Percentiles rank a stretch among this genome's conserved stretches.
phyloP scores from a whole-genome alignment of 345 rosid species.

The Eucalyptus regnans region DNA sequence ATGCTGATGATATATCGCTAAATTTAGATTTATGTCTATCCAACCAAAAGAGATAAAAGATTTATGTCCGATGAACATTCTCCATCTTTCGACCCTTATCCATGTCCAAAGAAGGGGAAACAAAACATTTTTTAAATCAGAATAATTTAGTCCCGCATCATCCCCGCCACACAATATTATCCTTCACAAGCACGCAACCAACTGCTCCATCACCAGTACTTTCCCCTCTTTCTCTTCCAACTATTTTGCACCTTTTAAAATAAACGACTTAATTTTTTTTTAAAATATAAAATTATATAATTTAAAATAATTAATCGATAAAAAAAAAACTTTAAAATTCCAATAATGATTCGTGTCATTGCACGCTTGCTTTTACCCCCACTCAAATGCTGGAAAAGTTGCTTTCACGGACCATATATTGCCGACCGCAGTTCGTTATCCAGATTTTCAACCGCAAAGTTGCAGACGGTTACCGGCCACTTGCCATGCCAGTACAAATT shows the following conservation, averaged over 20 bases:
- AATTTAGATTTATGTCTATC: background rate
- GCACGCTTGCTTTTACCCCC: too few relatives aligned
- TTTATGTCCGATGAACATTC: background rate
- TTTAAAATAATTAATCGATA: background rate
- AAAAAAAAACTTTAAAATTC: background rate
- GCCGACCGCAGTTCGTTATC: background rate
- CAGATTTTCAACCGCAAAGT: background rate
- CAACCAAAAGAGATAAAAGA: background rate
- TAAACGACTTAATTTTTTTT: too few relatives aligned
- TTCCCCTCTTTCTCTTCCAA: background rate
- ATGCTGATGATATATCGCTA: background rate
- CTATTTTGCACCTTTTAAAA: background rate
- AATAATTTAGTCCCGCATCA: background rate
- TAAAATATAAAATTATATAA: rapidly evolving
- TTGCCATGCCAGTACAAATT: background rate
- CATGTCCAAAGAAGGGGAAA: background rate
- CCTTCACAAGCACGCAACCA: background rate
- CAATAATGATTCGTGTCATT: background rate
- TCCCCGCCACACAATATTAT: background rate
- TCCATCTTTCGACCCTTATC: background rate
- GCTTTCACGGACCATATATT: background rate
- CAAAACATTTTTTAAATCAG: background rate
- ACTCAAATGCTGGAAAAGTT: background rate
- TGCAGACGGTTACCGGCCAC: background rate
- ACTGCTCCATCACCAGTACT: background rate